Conservation (phyloP, 345 rosid genomes). For the Gossypium arboreum region DNA sequence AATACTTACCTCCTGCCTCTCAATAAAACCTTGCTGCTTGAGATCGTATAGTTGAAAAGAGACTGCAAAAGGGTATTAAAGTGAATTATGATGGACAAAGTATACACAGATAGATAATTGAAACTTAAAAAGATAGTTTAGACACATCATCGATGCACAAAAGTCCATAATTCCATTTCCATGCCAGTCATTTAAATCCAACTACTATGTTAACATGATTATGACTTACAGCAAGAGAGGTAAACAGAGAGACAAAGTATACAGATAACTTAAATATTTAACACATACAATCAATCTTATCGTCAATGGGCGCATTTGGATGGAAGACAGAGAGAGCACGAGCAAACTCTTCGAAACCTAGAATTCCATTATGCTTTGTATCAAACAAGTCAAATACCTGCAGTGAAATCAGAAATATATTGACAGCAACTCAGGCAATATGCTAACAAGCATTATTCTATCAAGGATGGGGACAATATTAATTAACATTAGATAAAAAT, state of each 20-base stretch:
- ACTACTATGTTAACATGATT: neutral
- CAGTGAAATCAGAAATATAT: slow-evolving; percentile 14
- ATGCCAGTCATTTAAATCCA: neutral
- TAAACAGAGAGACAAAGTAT: neutral
- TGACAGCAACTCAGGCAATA: neutral
- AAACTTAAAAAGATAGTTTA: neutral
- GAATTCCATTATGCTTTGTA: slow-evolving; percentile 92
- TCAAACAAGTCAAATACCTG: slow-evolving; percentile 98
- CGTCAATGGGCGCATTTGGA: slow-evolving; percentile 93
- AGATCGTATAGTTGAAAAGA: slow-evolving; percentile 96
- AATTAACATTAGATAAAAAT: slow-evolving; percentile 17
- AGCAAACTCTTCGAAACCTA: slow-evolving; percentile 98
- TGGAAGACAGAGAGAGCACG: slow-evolving; percentile 98
- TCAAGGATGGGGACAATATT: neutral
- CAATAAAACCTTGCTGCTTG: slow-evolving; percentile 99
- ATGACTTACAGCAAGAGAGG: neutral
- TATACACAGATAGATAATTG: neutral
- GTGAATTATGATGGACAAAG: neutral
- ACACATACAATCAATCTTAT: slow-evolving; percentile 79
- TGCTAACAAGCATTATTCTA: neutral
- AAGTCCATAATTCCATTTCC: slow-evolving; percentile 2
- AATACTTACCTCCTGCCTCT: slow-evolving; percentile 84
- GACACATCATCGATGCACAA: neutral
- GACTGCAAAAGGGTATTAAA: slow-evolving; percentile 46
- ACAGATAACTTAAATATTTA: neutral